Conservation (phyloP, 2,329 filamentous ascomycete species). For the Fonsecaea monophora region DNA sequence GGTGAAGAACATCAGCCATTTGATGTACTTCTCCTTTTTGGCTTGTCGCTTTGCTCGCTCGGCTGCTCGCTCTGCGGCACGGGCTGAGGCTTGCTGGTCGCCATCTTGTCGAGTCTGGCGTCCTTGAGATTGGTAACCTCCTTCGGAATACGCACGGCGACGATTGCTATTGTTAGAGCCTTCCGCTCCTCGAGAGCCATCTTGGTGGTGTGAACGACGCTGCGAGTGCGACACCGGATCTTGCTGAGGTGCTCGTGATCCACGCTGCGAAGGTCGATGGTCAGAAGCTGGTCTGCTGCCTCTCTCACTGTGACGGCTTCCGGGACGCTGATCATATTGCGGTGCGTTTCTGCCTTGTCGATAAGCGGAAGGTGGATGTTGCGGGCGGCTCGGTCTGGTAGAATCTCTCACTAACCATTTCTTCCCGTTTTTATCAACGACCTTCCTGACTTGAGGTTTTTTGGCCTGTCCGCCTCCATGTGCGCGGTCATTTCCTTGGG, state of each 20-base stretch:
- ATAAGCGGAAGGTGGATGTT: not conserved
- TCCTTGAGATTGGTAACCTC: not conserved
- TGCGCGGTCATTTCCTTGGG: too few relatives aligned
- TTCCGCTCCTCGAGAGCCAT: not conserved
- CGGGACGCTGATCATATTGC: not conserved
- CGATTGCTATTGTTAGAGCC: not conserved
- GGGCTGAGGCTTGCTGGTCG: not conserved
- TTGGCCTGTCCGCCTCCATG: not conserved
- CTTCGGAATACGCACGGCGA: not conserved
- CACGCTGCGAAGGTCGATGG: not conserved
- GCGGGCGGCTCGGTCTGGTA: not conserved
- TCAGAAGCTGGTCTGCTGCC: not conserved
- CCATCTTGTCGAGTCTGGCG: not conserved
- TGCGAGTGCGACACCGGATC: not conserved
- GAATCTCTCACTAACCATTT: not conserved
- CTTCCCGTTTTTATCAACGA: not conserved
- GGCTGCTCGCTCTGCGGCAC: not conserved
- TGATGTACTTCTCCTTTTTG: conserved; percentile 1
- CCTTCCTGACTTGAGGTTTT: not conserved
- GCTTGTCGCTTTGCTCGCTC: conserved; percentile 1
- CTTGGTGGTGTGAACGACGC: not conserved
- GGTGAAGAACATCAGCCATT: conserved; percentile 1
- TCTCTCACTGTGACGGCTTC: not conserved
- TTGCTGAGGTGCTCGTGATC: not conserved
- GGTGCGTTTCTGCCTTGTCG: not conserved